phyloP scores from a whole-genome alignment of 1,284 basidiomycete genomes.

The Uromyces viciae-fabae region DNA sequence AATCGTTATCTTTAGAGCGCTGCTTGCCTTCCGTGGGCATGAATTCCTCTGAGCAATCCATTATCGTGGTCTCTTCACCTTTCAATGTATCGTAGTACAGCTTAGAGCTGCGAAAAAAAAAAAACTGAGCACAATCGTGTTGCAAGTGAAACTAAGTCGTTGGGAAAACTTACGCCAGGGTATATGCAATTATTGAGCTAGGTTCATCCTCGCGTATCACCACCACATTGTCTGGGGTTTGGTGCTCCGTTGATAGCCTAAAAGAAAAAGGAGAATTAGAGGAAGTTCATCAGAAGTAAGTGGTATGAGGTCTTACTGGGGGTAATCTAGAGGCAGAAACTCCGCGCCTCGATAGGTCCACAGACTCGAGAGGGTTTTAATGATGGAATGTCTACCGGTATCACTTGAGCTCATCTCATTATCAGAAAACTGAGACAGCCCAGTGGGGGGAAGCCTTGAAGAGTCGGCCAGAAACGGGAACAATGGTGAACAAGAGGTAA shows the following conservation, averaged over 20 bases:
- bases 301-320: slow-evolving; percentile 56
- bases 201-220: slow-evolving; percentile 96
- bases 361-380: slow-evolving; percentile 79
- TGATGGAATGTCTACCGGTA: slow-evolving; percentile 69
- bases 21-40: slow-evolving; percentile 79
- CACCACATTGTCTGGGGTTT: slow-evolving; percentile 92
- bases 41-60: slow-evolving; percentile 58
- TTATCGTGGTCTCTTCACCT: slow-evolving; percentile 60
- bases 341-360: slow-evolving; percentile 58
- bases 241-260: slow-evolving; percentile 52
- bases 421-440: slow-evolving; percentile 55
- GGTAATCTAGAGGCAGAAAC: slow-evolving; percentile 61
- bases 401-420: slow-evolving; percentile 57
- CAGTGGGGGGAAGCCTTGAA: slow-evolving; percentile 49
- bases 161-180: slow-evolving; percentile 58
- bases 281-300: neutral
- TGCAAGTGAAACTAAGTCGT: neutral
- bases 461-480: slow-evolving; percentile 9
- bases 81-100: slow-evolving; percentile 55
- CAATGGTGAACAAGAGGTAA: slow-evolving; percentile 34
- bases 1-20: slow-evolving; percentile 58
- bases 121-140: neutral
- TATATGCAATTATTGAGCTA: slow-evolving; percentile 93
- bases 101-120: slow-evolving; percentile 62
- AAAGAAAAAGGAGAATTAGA: slow-evolving; percentile 2